Base-by-base conservation (phyloP, 2,329 filamentous ascomycete species). In the Xylaria arbuscula region DNA sequence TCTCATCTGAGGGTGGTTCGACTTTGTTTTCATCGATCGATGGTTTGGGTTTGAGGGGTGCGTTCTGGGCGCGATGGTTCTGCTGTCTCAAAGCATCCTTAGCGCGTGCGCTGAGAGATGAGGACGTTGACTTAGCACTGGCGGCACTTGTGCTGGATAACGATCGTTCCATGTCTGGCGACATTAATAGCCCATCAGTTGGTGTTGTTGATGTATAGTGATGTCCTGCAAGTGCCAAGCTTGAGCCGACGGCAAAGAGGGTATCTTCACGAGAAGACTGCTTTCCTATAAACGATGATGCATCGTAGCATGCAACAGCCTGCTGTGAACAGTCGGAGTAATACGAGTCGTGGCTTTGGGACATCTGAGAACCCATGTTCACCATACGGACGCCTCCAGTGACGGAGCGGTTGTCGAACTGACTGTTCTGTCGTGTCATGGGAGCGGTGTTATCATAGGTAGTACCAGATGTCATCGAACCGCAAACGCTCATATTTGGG, bases 81-180 rank as follows among this genome's bases (percentile, higher is more conserved):
- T 86, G 83, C 22, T 83, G 81, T 48, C 80, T 78, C 2, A 83
- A 79, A 0, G 85, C 81, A 59, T 86, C 82, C 72, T 84, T 86
- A 34, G 82, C 82, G 11, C 86, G 84, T 9, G 78, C 78, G 42
- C 82, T 83, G 0, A 84, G 75, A 0, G 85, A 87, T 0, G 85
- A 87, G 3, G 78, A 78, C 1, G 72, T 83, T 0, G 85, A 87
- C 70, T 77, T 82, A 62, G 75, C 78, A 72, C 85, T 87, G 40
- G 73, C 65, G 57, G 74, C 72, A 70, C 83, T 84, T 47, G 78
- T 77, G 67, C 80, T 83, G 9, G 86, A 87, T n/a, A 77, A 69
- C 1, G 84, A 85, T 9, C 85, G 81, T 69, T 86, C 81, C 84
- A 86, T 86, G 38, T 79, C 75, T 8, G 78, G 72, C 0, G 80